Percentiles rank a stretch among this genome's conserved stretches.
These are phyloP conservation scores for Neonectria magnoliae DNA, from an alignment of 2,329 filamentous ascomycete species.

Conservation along the genomic window DNA sequence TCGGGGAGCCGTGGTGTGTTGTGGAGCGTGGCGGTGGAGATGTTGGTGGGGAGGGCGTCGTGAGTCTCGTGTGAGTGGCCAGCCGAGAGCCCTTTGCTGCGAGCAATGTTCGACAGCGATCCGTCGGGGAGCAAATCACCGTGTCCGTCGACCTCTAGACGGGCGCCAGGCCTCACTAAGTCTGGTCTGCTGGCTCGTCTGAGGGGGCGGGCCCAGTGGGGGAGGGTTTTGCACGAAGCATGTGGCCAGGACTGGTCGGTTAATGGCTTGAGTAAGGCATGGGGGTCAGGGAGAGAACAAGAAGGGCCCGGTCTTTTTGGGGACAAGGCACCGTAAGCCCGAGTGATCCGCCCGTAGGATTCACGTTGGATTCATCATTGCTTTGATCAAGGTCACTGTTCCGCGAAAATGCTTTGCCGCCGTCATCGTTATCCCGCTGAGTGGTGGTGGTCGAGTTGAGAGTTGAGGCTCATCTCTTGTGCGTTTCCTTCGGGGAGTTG, in stretches of 20 bases:
- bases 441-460: neutral
- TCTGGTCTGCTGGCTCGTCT: slow-evolving; percentile 9
- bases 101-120: slow-evolving; percentile 26
- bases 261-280: slow-evolving; percentile 5
- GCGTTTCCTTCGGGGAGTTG: slow-evolving; percentile 21
- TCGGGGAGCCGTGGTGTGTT: slow-evolving; percentile 28
- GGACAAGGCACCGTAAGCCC: slow-evolving; percentile 8
- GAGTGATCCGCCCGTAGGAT: slow-evolving; percentile 26
- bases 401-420: neutral
- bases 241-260: slow-evolving; percentile 12
- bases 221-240: slow-evolving; percentile 23
- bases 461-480: slow-evolving; percentile 5
- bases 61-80: slow-evolving; percentile 26
- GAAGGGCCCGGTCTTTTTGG: slow-evolving; percentile 34
- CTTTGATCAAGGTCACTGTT: neutral
- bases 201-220: slow-evolving; percentile 2
- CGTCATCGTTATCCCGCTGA: neutral
- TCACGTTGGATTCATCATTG: neutral
- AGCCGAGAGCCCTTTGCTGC: slow-evolving; percentile 23
- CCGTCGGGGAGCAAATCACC: slow-evolving; percentile 33
- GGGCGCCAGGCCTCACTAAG: slow-evolving; percentile 21
- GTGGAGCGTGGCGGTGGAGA: slow-evolving; percentile 27
- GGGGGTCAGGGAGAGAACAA: slow-evolving; percentile 6
- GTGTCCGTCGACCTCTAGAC: slow-evolving; percentile 2
- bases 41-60: slow-evolving; percentile 27